Evolutionary conservation across 2,329 filamentous ascomycete species (phyloP).

Genomic region (Furcasterigmium sp.): DNA sequence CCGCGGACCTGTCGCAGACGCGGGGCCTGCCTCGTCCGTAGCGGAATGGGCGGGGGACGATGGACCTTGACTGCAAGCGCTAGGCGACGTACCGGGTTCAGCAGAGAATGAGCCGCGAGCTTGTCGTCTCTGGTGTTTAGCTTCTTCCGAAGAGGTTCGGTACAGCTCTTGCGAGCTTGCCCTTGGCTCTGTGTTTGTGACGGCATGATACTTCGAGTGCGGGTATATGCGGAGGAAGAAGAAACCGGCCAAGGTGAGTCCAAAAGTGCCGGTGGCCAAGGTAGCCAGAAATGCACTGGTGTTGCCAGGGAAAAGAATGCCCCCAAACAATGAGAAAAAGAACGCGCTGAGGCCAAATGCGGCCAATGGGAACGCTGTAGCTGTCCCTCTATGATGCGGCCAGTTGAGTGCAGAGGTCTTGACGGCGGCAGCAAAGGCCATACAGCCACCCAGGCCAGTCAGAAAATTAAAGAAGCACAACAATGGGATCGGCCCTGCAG

Average conservation of each 20-base stretch:
- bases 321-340: constrained; percentile 82
- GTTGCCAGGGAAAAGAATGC: constrained; percentile 74
- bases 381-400: constrained; percentile 84
- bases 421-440: constrained; percentile 82
- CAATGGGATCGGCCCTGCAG: constrained; percentile 49
- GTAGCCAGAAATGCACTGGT: constrained; percentile 77
- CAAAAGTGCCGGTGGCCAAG: constrained; percentile 72
- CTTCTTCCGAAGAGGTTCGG: constrained; percentile 35
- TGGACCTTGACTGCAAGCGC: too few species aligned
- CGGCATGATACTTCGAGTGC: constrained; percentile 50
- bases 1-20: constrained; percentile 14
- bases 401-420: constrained; percentile 88
- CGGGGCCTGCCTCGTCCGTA: constrained; percentile 6
- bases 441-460: constrained; percentile 83
- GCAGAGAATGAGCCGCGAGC: constrained; percentile 27
- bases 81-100: constrained; percentile 63
- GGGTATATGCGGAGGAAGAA: constrained; percentile 79
- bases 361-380: constrained; percentile 87
- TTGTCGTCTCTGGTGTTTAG: constrained; percentile 34
- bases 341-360: constrained; percentile 94
- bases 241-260: constrained; percentile 69
- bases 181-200: constrained; percentile 32
- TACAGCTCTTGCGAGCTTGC: constrained; percentile 27
- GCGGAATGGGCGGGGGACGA: too few species aligned
- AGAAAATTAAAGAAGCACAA: constrained; percentile 83